Percentiles rank a stretch among this genome's conserved stretches.
Evolutionary conservation across 495 filamentous ascomycete species (phyloP).

Genomic region (Penicillium desertorum): DNA sequence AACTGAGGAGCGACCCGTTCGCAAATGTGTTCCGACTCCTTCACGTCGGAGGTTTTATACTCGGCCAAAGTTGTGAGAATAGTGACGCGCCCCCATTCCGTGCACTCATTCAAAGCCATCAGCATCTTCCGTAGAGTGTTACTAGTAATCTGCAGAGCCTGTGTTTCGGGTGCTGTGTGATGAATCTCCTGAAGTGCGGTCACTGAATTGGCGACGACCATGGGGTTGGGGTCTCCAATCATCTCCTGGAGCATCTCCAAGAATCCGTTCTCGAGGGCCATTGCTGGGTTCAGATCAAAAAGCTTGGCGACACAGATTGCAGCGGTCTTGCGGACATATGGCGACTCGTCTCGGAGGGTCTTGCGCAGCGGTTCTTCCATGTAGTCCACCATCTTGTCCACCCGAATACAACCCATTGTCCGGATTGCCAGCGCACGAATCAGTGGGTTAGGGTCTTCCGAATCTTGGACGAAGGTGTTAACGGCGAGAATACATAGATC

Average conservation of each 20-base stretch:
- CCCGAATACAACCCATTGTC: conserved; percentile 99
- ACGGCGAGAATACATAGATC: conserved; percentile 99
- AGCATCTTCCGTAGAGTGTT: conserved; percentile 87
- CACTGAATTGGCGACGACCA: conserved; percentile 97
- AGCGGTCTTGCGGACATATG: conserved; percentile 97
- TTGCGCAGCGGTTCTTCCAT: conserved; percentile 99
- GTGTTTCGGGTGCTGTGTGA: conserved; percentile 87
- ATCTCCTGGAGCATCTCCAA: conserved; percentile 93
- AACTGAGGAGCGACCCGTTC: conserved; percentile 95
- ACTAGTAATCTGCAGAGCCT: conserved; percentile 76
- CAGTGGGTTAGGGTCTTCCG: conserved; percentile 96
- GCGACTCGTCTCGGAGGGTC: conserved; percentile 94
- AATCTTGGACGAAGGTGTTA: conserved; percentile 99
- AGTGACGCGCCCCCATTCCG: conserved; percentile 97
- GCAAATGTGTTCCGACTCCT: conserved; percentile 98
- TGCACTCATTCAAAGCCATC: conserved; percentile 97
- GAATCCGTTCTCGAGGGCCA: conserved; percentile 97
- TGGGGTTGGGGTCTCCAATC: conserved; percentile 96
- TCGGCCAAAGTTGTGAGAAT: conserved; percentile 88
- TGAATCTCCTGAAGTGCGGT: conserved; percentile 89
- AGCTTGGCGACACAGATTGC: conserved; percentile 98
- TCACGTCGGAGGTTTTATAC: conserved; percentile 80
- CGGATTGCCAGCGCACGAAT: conserved; percentile 92
- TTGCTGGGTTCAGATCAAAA: conserved; percentile 85
- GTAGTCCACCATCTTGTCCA: conserved; percentile 99